These are phyloP conservation scores for Pezicula rhizophila DNA, from an alignment of 2,329 filamentous ascomycete genomes.

Conservation along the genomic window DNA sequence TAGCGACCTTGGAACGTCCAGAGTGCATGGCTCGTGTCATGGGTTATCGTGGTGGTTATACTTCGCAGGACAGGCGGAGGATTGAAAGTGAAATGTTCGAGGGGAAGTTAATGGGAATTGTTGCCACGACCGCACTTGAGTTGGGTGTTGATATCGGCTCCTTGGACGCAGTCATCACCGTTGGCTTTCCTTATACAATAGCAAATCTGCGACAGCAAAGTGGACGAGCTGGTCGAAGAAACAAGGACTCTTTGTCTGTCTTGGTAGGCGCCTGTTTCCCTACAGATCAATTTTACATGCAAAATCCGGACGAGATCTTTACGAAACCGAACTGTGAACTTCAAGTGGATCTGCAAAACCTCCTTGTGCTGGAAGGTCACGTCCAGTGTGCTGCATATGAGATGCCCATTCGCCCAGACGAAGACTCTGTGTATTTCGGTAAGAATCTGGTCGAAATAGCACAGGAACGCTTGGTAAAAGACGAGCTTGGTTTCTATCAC, in stretches of 20 bases:
- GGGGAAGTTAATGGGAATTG: slow-evolving; percentile 84
- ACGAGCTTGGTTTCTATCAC: slow-evolving; percentile 79
- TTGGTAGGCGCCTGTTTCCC: slow-evolving; percentile 85
- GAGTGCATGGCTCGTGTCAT: slow-evolving; percentile 79
- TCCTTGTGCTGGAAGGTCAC: slow-evolving; percentile 88
- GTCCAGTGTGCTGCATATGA: slow-evolving; percentile 93
- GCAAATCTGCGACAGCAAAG: slow-evolving; percentile 93
- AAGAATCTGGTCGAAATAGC: slow-evolving; percentile 65
- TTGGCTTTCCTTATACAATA: slow-evolving; percentile 93
- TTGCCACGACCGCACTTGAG: slow-evolving; percentile 89
- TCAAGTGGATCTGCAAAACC: slow-evolving; percentile 86
- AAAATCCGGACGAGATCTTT: slow-evolving; percentile 89
- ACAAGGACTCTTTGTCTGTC: slow-evolving; percentile 88
- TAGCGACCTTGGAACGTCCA: slow-evolving; percentile 63
- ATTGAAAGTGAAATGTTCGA: slow-evolving; percentile 98
- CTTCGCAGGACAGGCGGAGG: slow-evolving; percentile 76
- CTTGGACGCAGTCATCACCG: slow-evolving; percentile 86
- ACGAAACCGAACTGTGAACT: slow-evolving; percentile 84
- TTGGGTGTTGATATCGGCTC: slow-evolving; percentile 93
- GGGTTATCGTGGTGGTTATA: slow-evolving; percentile 94
- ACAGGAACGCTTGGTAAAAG: slow-evolving; percentile 64
- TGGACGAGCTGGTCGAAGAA: slow-evolving; percentile 82
- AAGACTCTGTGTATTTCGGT: slow-evolving; percentile 77
- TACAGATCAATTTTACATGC: slow-evolving; percentile 95
- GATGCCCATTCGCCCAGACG: slow-evolving; percentile 77